These are phyloP conservation scores for Nakaseomyces nivariensis DNA, from an alignment of 1,139 yeast genomes.

Conservation along the genomic window DNA sequence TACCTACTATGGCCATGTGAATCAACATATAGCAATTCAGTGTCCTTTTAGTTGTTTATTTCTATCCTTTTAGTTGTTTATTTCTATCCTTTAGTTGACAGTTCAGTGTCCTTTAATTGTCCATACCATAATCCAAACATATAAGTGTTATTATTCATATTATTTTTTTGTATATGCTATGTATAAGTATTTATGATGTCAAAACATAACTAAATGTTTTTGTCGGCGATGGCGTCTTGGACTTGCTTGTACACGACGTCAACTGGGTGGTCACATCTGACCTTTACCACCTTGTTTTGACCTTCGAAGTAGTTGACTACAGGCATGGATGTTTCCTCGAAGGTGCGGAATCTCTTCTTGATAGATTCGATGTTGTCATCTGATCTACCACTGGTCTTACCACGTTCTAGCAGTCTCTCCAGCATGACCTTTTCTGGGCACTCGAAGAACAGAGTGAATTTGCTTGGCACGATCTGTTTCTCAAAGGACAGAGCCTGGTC, in stretches of 20 bases:
- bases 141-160: too few species aligned
- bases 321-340: constrained; percentile 87
- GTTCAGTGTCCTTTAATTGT: too few species aligned
- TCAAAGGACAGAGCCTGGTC: constrained; percentile 94
- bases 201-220: constrained; percentile 1
- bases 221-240: constrained; percentile 46
- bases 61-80: too few species aligned
- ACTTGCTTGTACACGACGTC: constrained; percentile 72
- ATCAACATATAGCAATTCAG: too few species aligned
- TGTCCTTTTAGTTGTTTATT: too few species aligned
- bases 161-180: too few species aligned
- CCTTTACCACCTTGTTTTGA: constrained; percentile 67
- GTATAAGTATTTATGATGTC: neutral
- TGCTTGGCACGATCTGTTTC: constrained; percentile 61
- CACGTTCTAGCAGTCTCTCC: constrained; percentile 75
- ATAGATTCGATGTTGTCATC: constrained; percentile 92
- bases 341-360: constrained; percentile 77
- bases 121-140: too few species aligned
- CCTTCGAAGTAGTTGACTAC: constrained; percentile 77
- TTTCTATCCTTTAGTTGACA: too few species aligned
- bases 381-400: constrained; percentile 86
- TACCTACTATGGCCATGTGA: too few species aligned
- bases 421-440: constrained; percentile 91
- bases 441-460: constrained; percentile 81
- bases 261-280: constrained; percentile 70